Evolutionary conservation across 352 stramenopile species (phyloP).

Genomic region (Phytophthora pinifolia): DNA sequence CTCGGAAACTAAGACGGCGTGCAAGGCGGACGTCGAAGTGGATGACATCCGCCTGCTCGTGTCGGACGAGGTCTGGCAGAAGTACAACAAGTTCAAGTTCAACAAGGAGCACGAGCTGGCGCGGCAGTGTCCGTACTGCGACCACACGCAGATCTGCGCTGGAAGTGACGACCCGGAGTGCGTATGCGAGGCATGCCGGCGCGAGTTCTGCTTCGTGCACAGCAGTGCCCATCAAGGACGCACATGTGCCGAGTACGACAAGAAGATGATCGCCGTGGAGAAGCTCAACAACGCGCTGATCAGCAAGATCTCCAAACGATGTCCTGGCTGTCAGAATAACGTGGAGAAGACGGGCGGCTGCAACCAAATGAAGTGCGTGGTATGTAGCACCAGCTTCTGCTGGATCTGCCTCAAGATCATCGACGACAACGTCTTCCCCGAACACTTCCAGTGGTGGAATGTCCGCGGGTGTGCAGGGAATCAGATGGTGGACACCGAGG

Average conservation of each 20-base stretch:
- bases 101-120: slow-evolving; percentile 69
- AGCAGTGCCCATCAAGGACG: slow-evolving; percentile 77
- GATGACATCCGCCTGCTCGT: slow-evolving; percentile 53
- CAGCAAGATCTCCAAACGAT: slow-evolving; percentile 80
- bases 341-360: slow-evolving; percentile 91
- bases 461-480: slow-evolving; percentile 67
- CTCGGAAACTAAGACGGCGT: slow-evolving; percentile 33
- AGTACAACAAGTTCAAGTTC: slow-evolving; percentile 87
- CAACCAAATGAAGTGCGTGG: slow-evolving; percentile 90
- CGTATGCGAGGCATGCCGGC: slow-evolving; percentile 39
- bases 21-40: slow-evolving; percentile 37
- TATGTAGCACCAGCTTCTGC: slow-evolving; percentile 86
- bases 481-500: slow-evolving; percentile 66
- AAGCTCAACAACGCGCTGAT: slow-evolving; percentile 84
- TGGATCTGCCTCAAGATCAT: slow-evolving; percentile 87
- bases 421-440: slow-evolving; percentile 82
- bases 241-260: slow-evolving; percentile 79
- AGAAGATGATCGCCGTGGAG: slow-evolving; percentile 71
- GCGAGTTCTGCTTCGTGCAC: slow-evolving; percentile 87
- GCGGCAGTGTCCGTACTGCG: slow-evolving; percentile 61
- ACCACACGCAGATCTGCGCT: slow-evolving; percentile 54
- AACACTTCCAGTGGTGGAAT: slow-evolving; percentile 91
- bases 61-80: slow-evolving; percentile 54
- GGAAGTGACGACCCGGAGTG: slow-evolving; percentile 46
- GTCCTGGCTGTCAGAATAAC: slow-evolving; percentile 85